Evolutionary conservation across 2,329 filamentous ascomycete species (phyloP), one percentile per base, ranked within the genome.

Genomic region (Tolypocladium cylindrosporum): DNA sequence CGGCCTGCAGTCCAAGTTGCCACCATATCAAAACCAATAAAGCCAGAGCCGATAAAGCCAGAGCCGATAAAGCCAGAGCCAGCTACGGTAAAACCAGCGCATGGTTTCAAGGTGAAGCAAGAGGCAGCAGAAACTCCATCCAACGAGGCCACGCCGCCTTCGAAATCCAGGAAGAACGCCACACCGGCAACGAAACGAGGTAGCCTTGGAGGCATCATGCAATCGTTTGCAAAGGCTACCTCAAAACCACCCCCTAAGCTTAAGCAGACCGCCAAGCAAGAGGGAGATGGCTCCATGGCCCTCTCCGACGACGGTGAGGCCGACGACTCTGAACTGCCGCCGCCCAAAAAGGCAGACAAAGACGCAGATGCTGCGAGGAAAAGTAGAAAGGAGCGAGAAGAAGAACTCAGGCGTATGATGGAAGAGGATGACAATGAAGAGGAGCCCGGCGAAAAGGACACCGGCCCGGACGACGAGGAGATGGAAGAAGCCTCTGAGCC

Each of bases 141-240:
- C 1, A 68, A 67, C 9, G 63, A 66, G 31, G 59, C 61, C 37
- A 67, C 66, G 24, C 48, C 55, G 16, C 57, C 65, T 2, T 66
- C 68, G 5, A 69, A 64, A 43, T 57, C 62, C 6, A 57, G 59
- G 16, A 73, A 72, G 58, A 77, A 75, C 58, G 56, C 70, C 4
- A 50, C 74, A 4, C 65, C 72, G 24, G 62, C 75, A 6, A 42
- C 65, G 3, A 90, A 89, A 66, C 82, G 82, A 58, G 81, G 82
- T 56, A 78, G 75, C 19, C 83, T 86, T 14, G 75, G 74, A 3
- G 82, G 83, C 59, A 83, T 95, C 34, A 91, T 94, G 78, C 86
- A 87, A 60, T 88, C 90, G 0, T 95, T 95, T 69, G 88, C 89
- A 16, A 90, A 88, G 66, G 76, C 78, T 6, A 71, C 70, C 4